These are phyloP conservation scores for Puccinellia tenuiflora DNA, from an alignment of 176 grass and related monocot species.

Conservation along the genomic window DNA sequence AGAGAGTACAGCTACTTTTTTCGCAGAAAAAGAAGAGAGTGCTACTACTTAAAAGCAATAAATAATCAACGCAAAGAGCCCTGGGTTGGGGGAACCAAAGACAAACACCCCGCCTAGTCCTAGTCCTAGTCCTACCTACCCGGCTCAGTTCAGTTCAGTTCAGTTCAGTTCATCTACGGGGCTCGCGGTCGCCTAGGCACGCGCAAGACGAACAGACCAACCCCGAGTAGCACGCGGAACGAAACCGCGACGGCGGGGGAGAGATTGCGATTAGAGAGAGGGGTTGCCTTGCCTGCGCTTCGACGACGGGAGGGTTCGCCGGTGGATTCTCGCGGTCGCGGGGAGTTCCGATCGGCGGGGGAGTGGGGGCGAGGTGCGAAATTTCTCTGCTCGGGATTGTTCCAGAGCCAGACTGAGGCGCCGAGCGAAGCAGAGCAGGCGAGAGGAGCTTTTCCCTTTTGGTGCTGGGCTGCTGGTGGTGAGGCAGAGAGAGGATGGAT, in stretches of 20 bases:
- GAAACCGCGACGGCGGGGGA: neutral
- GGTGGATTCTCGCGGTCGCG: neutral
- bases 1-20: too few species aligned
- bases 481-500: neutral
- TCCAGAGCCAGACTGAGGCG: too few species aligned
- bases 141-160: too few species aligned
- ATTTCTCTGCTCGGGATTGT: neutral
- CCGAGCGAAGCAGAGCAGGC: too few species aligned
- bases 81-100: too few species aligned
- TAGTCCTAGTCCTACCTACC: too few species aligned
- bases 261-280: neutral
- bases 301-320: neutral
- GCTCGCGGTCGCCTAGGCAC: too few species aligned
- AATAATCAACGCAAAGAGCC: too few species aligned
- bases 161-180: neutral
- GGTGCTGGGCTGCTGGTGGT: neutral
- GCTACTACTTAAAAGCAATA: too few species aligned
- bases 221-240: neutral
- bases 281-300: neutral
- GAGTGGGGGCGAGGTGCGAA: neutral
- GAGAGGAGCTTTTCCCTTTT: constrained; percentile 7
- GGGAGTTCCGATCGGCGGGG: neutral
- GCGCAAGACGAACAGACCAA: neutral
- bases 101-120: too few species aligned
- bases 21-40: too few species aligned